Conservation (phyloP, 129 eudicot species). For the Flaveria linearis region DNA sequence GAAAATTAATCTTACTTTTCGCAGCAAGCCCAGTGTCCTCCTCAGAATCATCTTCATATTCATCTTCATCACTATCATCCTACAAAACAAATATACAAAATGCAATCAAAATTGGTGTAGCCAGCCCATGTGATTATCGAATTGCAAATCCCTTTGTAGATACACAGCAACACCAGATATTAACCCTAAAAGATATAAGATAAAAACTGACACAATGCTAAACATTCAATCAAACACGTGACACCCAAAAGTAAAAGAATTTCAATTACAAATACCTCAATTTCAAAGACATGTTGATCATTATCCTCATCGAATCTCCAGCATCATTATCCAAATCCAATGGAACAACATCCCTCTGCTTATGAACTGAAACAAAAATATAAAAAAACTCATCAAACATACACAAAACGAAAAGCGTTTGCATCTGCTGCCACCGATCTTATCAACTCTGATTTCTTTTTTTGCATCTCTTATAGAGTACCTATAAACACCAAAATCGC, state of each 20-base stretch:
- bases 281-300: conserved; percentile 67
- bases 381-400: background rate
- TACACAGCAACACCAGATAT: background rate
- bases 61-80: conserved; percentile 55
- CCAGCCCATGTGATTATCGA: no score
- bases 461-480: no score
- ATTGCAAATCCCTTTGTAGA: background rate
- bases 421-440: no score
- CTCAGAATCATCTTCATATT: conserved; percentile 53
- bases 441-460: no score
- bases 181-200: background rate
- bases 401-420: no score
- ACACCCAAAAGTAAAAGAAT: no score
- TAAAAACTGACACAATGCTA: background rate
- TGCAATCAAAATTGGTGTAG: background rate
- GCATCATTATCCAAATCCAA: conserved; percentile 60
- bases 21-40: conserved; percentile 66
- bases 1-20: conserved; percentile 55
- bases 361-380: conserved; percentile 66
- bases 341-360: conserved; percentile 83
- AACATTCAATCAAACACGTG: conserved; percentile 1
- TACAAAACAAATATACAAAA: conserved; percentile 29
- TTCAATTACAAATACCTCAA: conserved; percentile 50
- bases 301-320: conserved; percentile 65
- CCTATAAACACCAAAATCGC: no score